These are phyloP conservation scores for Neurospora sp. DNA, from an alignment of 495 filamentous ascomycete species.

Conservation along the genomic window DNA sequence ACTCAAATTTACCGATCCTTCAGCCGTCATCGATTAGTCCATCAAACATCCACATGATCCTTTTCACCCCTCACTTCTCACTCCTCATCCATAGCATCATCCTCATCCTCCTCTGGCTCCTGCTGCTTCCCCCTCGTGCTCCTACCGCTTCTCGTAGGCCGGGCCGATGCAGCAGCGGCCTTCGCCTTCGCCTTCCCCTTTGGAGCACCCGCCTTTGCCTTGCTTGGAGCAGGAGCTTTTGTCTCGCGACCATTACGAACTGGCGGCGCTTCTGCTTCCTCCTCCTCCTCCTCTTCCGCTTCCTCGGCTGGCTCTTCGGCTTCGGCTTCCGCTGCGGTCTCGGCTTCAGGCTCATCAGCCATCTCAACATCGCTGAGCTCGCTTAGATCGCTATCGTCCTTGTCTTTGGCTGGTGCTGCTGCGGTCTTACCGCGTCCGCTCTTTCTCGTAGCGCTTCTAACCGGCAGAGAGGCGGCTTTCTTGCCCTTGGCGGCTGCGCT, in stretches of 20 bases:
- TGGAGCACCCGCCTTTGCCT: slow-evolving; percentile 1
- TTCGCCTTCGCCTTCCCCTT: slow-evolving; percentile 1
- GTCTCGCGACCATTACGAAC: slow-evolving; percentile 10
- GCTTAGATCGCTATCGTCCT: not conserved
- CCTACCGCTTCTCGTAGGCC: slow-evolving; percentile 3
- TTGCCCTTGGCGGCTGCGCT: slow-evolving; percentile 2
- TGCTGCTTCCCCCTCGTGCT: slow-evolving; percentile 5
- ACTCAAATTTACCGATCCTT: too few relatives aligned
- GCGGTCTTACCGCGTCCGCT: not conserved
- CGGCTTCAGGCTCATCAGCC: not conserved
- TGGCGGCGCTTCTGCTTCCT: not conserved
- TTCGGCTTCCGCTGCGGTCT: not conserved
- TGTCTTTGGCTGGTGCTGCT: not conserved
- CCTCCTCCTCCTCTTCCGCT: not conserved
- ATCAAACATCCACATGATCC: too few relatives aligned
- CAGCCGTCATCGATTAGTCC: too few relatives aligned
- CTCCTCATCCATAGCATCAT: not conserved
- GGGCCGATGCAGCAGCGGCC: slow-evolving; percentile 1
- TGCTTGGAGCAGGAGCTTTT: slow-evolving; percentile 5
- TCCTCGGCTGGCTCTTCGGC: slow-evolving; percentile 1
- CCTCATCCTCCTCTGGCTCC: not conserved
- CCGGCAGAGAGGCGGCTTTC: slow-evolving; percentile 4
- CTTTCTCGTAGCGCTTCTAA: not conserved
- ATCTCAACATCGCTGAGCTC: not conserved
- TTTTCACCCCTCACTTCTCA: not conserved